A percentile compares a stretch with the other conserved stretches of the same genome.
phyloP scores from a whole-genome alignment of 495 filamentous ascomycete genomes.

The Jackrogersella multiformis region DNA sequence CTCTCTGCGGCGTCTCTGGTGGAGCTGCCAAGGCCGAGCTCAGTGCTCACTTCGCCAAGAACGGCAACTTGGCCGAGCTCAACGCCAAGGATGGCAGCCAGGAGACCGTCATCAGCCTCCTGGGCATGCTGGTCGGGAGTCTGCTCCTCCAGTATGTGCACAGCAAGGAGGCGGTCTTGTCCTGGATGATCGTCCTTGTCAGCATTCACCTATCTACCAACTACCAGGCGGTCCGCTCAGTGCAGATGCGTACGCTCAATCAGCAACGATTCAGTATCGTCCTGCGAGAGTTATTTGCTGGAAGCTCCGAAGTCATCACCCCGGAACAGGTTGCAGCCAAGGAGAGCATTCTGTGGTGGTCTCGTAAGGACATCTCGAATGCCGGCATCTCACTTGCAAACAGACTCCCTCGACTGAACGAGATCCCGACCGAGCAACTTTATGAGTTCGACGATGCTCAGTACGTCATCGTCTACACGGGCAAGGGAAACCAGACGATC shows the following conservation, averaged over 20 bases:
- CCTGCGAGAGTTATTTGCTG: conserved; percentile 67
- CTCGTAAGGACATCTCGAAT: conserved; percentile 44
- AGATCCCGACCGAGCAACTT: conserved; percentile 18
- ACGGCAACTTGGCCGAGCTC: conserved; percentile 91
- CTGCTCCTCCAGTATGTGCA: conserved; percentile 80
- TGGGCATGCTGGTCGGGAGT: conserved; percentile 89
- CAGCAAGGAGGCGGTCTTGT: conserved; percentile 76
- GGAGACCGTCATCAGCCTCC: conserved; percentile 89
- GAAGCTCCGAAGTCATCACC: conserved; percentile 59
- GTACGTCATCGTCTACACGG: conserved; percentile 54
- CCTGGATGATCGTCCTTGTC: conserved; percentile 75
- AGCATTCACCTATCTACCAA: conserved; percentile 81
- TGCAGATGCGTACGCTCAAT: conserved; percentile 87
- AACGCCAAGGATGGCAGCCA: conserved; percentile 97
- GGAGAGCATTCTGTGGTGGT: conserved; percentile 78
- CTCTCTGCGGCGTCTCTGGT: conserved; percentile 89
- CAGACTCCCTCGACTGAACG: conserved; percentile 5
- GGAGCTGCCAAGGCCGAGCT: conserved; percentile 90
- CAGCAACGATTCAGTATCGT: conserved; percentile 86
- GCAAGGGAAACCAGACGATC: conserved; percentile 49
- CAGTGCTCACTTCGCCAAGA: conserved; percentile 88
- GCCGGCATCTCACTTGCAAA: too few relatives aligned
- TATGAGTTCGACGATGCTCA: too few relatives aligned
- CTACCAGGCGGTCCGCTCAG: conserved; percentile 83
- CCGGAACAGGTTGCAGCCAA: conserved; percentile 70